These are phyloP conservation scores for Xerocomus alliaceus DNA, from an alignment of 1,284 basidiomycete genomes.

Conservation along the genomic window DNA sequence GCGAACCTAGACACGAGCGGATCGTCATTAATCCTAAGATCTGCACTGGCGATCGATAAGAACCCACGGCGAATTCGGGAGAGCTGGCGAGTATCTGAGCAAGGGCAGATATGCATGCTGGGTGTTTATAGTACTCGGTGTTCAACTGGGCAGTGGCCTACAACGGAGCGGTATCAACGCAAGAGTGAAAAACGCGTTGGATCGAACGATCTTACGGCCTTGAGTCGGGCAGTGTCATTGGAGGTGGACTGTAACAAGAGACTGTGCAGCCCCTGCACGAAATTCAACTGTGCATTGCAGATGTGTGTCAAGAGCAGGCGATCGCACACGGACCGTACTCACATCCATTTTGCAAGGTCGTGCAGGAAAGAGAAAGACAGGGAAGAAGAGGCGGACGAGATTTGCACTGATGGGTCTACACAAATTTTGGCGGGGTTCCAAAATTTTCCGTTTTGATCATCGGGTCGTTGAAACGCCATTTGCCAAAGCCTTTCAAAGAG, in stretches of 20 bases:
- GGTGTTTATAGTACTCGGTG: constrained; percentile 90
- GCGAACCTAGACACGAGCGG: constrained; percentile 69
- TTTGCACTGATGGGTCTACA: constrained; percentile 31
- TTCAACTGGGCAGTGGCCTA: constrained; percentile 93
- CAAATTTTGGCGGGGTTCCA: constrained; percentile 47
- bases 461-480: constrained; percentile 6
- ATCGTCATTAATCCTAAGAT: constrained; percentile 13
- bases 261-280: constrained; percentile 80
- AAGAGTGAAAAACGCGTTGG: constrained; percentile 28
- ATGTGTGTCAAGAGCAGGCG: background rate
- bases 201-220: constrained; percentile 69
- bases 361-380: constrained; percentile 20
- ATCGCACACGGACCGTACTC: constrained; percentile 15
- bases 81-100: constrained; percentile 88
- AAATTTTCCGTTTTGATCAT: constrained; percentile 32
- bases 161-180: constrained; percentile 7
- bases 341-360: constrained; percentile 39
- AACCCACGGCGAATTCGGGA: constrained; percentile 72
- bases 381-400: constrained; percentile 28
- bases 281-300: constrained; percentile 56
- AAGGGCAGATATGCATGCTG: constrained; percentile 90
- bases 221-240: constrained; percentile 86
- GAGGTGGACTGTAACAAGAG: constrained; percentile 85
- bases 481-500: too few relatives aligned
- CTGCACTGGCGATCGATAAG: constrained; percentile 10